A percentile compares a stretch with the other conserved stretches of the same genome.
These are phyloP conservation scores for Ophiostoma himal-ulmi DNA, from an alignment of 2,329 filamentous ascomycete genomes.

Conservation along the genomic window DNA sequence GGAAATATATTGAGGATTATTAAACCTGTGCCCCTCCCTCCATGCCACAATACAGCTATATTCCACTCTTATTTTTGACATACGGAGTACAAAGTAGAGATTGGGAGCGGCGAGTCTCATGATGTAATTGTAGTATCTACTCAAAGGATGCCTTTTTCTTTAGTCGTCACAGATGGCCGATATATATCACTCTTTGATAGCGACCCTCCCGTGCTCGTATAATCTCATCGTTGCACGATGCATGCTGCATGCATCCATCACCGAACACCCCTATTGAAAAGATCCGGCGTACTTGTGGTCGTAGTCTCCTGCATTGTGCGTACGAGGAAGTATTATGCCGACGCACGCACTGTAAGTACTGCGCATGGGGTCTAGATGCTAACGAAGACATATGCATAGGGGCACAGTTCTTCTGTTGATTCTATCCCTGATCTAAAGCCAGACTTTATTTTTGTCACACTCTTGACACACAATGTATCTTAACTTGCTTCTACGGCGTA, in stretches of 20 bases:
- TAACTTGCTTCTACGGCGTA: not conserved
- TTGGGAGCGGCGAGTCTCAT: not conserved
- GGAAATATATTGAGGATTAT: not conserved
- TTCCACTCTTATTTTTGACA: not conserved
- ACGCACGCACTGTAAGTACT: not conserved
- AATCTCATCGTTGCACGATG: not conserved
- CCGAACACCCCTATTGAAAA: not conserved
- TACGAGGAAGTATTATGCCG: not conserved
- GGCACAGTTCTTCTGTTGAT: not conserved
- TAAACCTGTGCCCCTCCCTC: not conserved
- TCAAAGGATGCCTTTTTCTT: not conserved
- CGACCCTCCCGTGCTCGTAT: not conserved
- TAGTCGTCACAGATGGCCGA: not conserved
- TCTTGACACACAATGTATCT: not conserved
- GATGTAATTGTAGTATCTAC: not conserved
- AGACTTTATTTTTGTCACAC: not conserved
- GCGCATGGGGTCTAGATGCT: not conserved
- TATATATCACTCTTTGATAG: not conserved
- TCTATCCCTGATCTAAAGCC: not conserved
- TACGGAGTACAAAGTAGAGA: not conserved
- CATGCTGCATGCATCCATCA: not conserved
- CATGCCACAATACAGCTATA: not conserved
- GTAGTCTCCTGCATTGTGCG: not conserved
- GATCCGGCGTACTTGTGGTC: not conserved
- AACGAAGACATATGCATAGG: not conserved